Percentiles rank a stretch among this genome's conserved stretches.
phyloP scores from a whole-genome alignment of 163 green algal species.

The Scenedesmus sp. region DNA sequence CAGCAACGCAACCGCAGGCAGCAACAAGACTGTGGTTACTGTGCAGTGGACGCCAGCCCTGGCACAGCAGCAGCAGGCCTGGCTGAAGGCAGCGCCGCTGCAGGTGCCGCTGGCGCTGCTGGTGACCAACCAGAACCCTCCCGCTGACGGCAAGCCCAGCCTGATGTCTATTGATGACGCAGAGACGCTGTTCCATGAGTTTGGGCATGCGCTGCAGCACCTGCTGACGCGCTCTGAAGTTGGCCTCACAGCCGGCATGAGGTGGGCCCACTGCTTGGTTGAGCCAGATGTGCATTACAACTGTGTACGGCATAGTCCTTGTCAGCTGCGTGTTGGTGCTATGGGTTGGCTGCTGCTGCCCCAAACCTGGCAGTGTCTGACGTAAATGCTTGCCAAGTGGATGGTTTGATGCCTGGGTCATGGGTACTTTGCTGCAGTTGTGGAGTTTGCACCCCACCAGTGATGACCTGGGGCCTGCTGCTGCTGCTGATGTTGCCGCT shows the following conservation, averaged over 20 bases:
- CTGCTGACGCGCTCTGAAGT: not conserved
- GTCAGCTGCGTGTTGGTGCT: not conserved
- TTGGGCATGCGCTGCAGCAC: constrained; percentile 44
- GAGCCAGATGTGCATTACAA: not conserved
- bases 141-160: constrained; percentile 40
- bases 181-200: constrained; percentile 45
- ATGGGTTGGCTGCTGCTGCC: not conserved
- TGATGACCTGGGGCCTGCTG: not conserved
- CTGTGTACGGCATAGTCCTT: not conserved
- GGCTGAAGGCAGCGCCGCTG: constrained; percentile 1
- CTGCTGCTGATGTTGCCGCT: not conserved
- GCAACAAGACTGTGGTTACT: not conserved
- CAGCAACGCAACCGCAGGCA: not conserved
- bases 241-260: constrained; percentile 26
- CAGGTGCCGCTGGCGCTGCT: constrained; percentile 41
- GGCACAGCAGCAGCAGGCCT: not conserved
- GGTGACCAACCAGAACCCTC: constrained; percentile 39
- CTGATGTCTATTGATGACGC: constrained; percentile 37
- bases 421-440: not conserved
- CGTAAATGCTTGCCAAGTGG: no score
- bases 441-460: no score
- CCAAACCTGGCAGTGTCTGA: no score
- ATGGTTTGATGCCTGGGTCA: not conserved
- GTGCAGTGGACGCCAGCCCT: not conserved
- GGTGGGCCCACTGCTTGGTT: not conserved